phyloP scores from a whole-genome alignment of 2,329 filamentous ascomycete genomes.

The Grosmannia huntii region DNA sequence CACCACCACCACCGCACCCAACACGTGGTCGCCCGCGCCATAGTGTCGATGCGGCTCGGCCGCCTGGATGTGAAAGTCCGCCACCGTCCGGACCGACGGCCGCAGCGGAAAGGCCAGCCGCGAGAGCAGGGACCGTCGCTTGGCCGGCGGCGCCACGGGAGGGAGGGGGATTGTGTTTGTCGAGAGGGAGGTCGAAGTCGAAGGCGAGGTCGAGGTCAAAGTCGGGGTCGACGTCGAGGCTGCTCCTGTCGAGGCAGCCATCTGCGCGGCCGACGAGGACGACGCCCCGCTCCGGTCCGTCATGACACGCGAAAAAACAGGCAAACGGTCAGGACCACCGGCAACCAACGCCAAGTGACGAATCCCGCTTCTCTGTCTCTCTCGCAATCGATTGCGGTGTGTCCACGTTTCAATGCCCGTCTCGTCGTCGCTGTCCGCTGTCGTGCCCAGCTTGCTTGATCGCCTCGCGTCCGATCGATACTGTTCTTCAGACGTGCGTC shows the following conservation, averaged over 20 bases:
- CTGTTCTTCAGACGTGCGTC: too few species aligned
- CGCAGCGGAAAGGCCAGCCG: conserved; percentile 39
- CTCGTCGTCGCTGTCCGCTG: too few species aligned
- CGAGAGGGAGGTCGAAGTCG: not conserved
- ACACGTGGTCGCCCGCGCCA: conserved; percentile 60
- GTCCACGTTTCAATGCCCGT: too few species aligned
- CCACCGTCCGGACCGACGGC: conserved; percentile 46
- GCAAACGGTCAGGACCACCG: too few species aligned
- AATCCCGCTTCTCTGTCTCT: too few species aligned
- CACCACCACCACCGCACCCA: conserved; percentile 58
- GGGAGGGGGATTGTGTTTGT: not conserved
- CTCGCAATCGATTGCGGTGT: too few species aligned
- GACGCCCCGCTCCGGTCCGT: conserved; percentile 8
- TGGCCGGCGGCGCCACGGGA: conserved; percentile 10
- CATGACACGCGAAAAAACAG: not conserved
- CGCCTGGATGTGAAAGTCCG: conserved; percentile 67
- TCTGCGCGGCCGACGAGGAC: conserved; percentile 1
- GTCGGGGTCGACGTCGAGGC: not conserved
- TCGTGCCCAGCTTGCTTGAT: too few species aligned
- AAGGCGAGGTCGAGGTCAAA: too few species aligned
- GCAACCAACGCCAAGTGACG: too few species aligned
- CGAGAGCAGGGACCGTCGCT: conserved; percentile 34
- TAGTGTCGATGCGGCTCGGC: conserved; percentile 70
- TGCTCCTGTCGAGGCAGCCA: not conserved
- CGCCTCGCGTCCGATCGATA: too few species aligned